These are phyloP conservation scores for Silene vulgaris DNA, from an alignment of 179 eudicot genomes.

Conservation along the genomic window DNA sequence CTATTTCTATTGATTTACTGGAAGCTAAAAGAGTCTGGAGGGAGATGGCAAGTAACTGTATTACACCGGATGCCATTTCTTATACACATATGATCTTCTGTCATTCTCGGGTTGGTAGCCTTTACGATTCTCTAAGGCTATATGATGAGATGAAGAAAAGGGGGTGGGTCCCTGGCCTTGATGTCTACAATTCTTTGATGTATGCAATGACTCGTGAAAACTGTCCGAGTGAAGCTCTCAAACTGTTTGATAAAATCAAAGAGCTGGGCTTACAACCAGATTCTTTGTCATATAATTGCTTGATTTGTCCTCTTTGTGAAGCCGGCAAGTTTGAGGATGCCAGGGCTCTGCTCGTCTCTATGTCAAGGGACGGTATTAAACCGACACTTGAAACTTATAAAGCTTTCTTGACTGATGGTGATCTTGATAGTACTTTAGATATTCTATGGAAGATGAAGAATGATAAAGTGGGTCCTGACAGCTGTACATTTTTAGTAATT, in stretches of 20 bases:
- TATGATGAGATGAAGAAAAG: conserved; percentile 86
- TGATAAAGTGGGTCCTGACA: conserved; percentile 58
- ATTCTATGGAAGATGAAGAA: conserved; percentile 56
- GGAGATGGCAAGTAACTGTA: conserved; percentile 70
- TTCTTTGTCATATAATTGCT: conserved; percentile 52
- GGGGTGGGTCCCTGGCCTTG: conserved; percentile 55
- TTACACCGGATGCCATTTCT: conserved; percentile 57
- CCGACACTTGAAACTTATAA: conserved; percentile 71
- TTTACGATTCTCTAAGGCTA: conserved; percentile 77
- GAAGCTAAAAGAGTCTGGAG: conserved; percentile 95
- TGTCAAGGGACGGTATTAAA: conserved; percentile 46
- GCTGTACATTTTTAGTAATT: conserved; percentile 45
- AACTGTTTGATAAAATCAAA: conserved; percentile 51
- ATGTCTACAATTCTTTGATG: conserved; percentile 72
- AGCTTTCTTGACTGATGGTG: conserved; percentile 47
- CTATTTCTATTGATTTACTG: conserved; percentile 47
- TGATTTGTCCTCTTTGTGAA: conserved; percentile 77
- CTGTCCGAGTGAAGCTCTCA: conserved; percentile 67
- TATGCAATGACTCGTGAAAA: conserved; percentile 60
- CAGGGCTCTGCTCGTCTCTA: conserved; percentile 41
- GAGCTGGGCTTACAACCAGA: conserved; percentile 52
- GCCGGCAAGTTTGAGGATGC: conserved; percentile 65
- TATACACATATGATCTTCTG: conserved; percentile 80
- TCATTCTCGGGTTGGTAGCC: conserved; percentile 61
- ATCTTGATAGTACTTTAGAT: conserved; percentile 45